Base-by-base conservation (phyloP, 495 filamentous ascomycete genomes). In the Filosporella fistucella region DNA sequence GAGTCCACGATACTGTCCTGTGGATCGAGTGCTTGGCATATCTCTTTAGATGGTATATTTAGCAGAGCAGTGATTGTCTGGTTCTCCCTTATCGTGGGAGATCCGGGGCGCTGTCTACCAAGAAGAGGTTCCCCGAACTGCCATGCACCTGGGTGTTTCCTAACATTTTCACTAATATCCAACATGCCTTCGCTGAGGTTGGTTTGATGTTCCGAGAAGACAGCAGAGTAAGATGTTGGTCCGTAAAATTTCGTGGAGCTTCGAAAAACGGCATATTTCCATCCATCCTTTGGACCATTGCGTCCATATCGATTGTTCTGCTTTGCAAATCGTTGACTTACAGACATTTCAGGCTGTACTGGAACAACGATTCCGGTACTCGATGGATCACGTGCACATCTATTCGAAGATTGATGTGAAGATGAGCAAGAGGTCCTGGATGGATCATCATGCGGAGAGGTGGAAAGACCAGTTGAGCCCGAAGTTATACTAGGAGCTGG, bases 1-100 rank as follows among this genome's bases (percentile, higher is more conserved):
- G 9, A 11, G 36, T 54, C 22, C n/a, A 42, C 10, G 7, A 29
- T 37, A 3, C 10, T 44, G 12, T 21, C 4, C 5, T 11, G 8
- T 17, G 41, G 41, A 9, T n/a, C 23, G 0, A 60, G 37, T 10
- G 17, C 26, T 4, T 50, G 40, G 18, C 52, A 56, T 7, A 54
- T 47, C 12, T 55, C 57, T 40, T 28, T 42, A 14, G 47, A 49
- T 12, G 56, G 56, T 16, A 58, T 48, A 23, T 55, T 58, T 23
- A 32, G 36, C 5, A 58, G 32, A 1, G 48, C 51, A 14, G 41
- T 58, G 23, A 58, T 37, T 6, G 49, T 47, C 23, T 58, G 42
- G 11, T 47, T 47, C 12, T 26, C 38, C 10, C 56, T 46, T 24
- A 45, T 32, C 10, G 49, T 16, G n/a, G 56, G 56, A 10, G 44